Percentiles rank a stretch among this genome's conserved stretches.
phyloP scores from a whole-genome alignment of 225 moss, liverwort and hornwort species.

The Polytrichum formosum region DNA sequence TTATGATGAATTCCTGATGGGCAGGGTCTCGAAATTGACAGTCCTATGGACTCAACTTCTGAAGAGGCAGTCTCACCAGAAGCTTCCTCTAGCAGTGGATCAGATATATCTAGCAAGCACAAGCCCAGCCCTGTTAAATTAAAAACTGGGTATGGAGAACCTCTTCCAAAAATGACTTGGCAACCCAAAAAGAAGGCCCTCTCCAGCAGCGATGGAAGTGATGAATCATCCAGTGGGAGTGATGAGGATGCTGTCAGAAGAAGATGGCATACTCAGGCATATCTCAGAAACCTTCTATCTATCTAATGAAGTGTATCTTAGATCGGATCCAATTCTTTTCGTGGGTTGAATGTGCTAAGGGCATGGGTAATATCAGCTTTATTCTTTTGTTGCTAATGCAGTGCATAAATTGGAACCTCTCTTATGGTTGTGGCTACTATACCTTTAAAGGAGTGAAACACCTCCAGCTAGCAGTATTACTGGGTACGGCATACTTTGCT shows the following conservation, averaged over 20 bases:
- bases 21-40: neutral
- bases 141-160: constrained; percentile 8
- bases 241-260: constrained; percentile 28
- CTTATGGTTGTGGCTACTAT: neutral
- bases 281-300: no score
- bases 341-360: neutral
- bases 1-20: no score
- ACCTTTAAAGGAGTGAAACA: neutral
- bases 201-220: constrained; percentile 44
- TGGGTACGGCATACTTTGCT: no score
- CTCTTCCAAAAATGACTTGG: constrained; percentile 22
- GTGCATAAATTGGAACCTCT: no score
- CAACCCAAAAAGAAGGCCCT: constrained; percentile 26
- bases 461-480: neutral
- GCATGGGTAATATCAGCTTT: no score
- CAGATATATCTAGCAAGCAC: constrained; percentile 26
- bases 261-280: constrained; percentile 21
- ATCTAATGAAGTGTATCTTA: neutral
- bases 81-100: constrained; percentile 20
- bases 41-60: constrained; percentile 2
- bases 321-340: constrained; percentile 3
- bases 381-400: no score
- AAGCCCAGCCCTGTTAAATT: constrained; percentile 13
- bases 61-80: constrained; percentile 13
- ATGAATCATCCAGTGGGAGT: constrained; percentile 49